Evolutionary conservation across 2,329 filamentous ascomycete genomes (phyloP).

Genomic region (Aspergillus eucalypticola): DNA sequence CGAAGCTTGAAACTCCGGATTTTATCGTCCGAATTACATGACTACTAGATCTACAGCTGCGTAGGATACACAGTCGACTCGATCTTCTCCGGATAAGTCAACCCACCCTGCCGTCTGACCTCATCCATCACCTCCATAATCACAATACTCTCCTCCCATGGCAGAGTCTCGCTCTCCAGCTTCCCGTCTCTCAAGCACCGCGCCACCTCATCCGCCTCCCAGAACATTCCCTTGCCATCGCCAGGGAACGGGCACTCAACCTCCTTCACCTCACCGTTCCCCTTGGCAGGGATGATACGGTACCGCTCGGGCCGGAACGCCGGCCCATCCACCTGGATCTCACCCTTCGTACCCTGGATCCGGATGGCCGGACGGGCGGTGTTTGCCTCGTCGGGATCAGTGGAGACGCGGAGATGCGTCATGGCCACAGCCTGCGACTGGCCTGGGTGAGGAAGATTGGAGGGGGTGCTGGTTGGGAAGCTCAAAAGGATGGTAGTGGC

Average conservation of each 20-base stretch:
- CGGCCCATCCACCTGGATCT: slow-evolving; percentile 76
- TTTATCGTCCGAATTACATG: background rate
- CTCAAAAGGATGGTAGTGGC: slow-evolving; percentile 74
- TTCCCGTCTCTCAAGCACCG: slow-evolving; percentile 73
- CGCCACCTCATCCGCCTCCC: slow-evolving; percentile 79
- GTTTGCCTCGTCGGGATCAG: slow-evolving; percentile 62
- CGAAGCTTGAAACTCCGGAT: too few species aligned
- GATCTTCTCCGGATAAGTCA: slow-evolving; percentile 66
- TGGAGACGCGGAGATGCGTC: slow-evolving; percentile 63
- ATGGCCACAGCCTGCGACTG: slow-evolving; percentile 72
- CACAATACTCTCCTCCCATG: slow-evolving; percentile 73
- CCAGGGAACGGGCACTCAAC: slow-evolving; percentile 51
- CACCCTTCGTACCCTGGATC: slow-evolving; percentile 77
- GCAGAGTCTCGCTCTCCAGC: slow-evolving; percentile 70
- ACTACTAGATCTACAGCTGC: slow-evolving; percentile 30
- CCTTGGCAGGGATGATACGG: slow-evolving; percentile 59
- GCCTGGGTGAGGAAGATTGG: slow-evolving; percentile 38
- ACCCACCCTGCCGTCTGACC: slow-evolving; percentile 61
- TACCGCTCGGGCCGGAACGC: slow-evolving; percentile 69
- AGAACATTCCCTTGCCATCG: slow-evolving; percentile 81
- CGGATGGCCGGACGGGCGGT: slow-evolving; percentile 67
- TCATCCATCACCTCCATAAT: slow-evolving; percentile 84
- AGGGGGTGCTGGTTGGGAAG: slow-evolving; percentile 63
- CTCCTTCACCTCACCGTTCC: slow-evolving; percentile 47
- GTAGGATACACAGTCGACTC: slow-evolving; percentile 60